Base-by-base conservation (phyloP, 768 basidiomycete species). In the Tulasnella sp. region DNA sequence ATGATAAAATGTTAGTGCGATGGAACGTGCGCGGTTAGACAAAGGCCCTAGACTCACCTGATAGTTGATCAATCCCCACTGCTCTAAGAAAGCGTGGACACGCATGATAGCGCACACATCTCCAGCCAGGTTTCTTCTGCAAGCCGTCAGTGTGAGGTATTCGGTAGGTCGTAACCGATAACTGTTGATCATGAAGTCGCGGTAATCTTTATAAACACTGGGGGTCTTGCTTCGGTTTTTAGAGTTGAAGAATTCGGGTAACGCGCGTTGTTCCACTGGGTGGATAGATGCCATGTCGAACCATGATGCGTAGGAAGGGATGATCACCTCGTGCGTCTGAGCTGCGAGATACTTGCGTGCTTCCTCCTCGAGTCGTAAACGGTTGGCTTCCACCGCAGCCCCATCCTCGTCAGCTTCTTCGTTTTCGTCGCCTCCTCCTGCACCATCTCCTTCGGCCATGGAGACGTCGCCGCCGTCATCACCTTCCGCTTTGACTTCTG, bases 111-210 rank as follows among this genome's bases (percentile, higher is more conserved):
- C 94, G 77, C 97, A 98, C 6, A 98, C 97, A 79, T 99, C 97
- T 62, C 97, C 97, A 5, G 96, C 96, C 75, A 99, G 81, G 81
- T 99, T 99, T 75, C 97, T 83, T 78, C 97, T 81, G 79, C 97
- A 99, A 1, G 96, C 96, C 1, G 97, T 99, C 73, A 98, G 92
- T 19, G 97, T 99, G 72, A 99, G 85, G 77, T 99, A 99, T 79
- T 99, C 97, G 29, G 86, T 86, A 1, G 97, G 97, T 67, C 97
- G 86, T 42, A 99, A 84, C 67, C 97, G 86, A 81, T 98, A 98
- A 1, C 97, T 95, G 82, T 99, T 98, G 80, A 99, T 88, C 96
- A 99, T 99, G 77, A 99, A 99, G 84, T 99, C 96, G 74, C 97
- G 89, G 78, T 99, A 99, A 79, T 99, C 96, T 80, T 98, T 98